Evolutionary conservation across 805 yeast species (phyloP), one percentile per base, ranked within the genome.

Genomic region (Candida fluviatilis): DNA sequence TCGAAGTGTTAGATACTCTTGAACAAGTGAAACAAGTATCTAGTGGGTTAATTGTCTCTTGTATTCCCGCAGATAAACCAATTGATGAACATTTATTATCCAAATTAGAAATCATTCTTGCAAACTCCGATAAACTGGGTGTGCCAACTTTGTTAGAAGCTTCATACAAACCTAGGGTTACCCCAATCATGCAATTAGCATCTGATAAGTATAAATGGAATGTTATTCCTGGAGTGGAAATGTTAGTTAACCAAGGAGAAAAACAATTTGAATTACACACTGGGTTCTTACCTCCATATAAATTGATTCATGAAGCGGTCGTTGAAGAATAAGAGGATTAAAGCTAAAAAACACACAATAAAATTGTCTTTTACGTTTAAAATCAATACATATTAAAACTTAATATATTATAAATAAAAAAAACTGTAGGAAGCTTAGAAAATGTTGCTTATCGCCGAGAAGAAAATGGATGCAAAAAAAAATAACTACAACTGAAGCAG

Each of bases 211-310:
- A 60, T 45, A 73, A 75, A 5, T 88, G 96, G 95, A 71, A 69
- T n/a, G 82, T 82, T n/a, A 74, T 91, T 47, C 84, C 90, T 6
- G 99, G 99, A 10, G 79, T 84, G 25, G 87, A 89, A 53, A 85
- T 95, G 93, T 73, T 93, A 46, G 89, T 90, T 13, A 81, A 85
- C 62, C 99, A 93, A 64, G 99, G 97, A 34, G 81, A 85, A 35
- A 86, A 76, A 47, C 99, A 93, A 64, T 89, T 90, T 57, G 65
- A 73, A 45, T 62, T 78, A 40, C 91, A 95, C 82, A 86, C 84
- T 8, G 83, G 84, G 0, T 58, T 71, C 35, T 61, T 51, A 18
- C 82, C 90, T 3, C 87, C 89, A 15, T 83, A 78, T 59, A 60
- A 69, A 23, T 75, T 72, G 15, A 72, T 83, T 33, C 78, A 74